phyloP scores from a whole-genome alignment of 208 protist species.

The Angomonas deanei region DNA sequence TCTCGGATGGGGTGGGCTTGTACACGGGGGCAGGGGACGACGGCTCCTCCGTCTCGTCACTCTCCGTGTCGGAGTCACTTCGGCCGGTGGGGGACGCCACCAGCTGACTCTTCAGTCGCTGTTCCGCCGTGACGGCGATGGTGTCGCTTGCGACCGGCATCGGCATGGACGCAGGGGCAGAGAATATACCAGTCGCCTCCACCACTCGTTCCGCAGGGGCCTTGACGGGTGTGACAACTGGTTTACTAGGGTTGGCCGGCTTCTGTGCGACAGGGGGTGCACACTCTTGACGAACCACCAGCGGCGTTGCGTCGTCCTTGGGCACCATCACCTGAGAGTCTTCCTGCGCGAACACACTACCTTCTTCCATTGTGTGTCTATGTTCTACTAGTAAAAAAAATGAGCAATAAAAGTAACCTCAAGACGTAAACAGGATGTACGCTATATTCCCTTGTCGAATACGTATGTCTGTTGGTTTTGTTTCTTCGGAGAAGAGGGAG shows the following conservation, averaged over 20 bases:
- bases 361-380: conserved; percentile 22
- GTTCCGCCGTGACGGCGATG: conserved; percentile 4
- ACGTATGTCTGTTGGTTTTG: no score
- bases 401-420: conserved; percentile 4
- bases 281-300: neutral
- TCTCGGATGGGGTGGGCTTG: neutral
- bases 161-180: neutral
- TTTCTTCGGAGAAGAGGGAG: neutral
- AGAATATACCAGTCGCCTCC: neutral
- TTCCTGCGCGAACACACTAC: conserved; percentile 15
- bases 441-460: no score
- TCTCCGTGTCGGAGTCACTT: conserved; percentile 51
- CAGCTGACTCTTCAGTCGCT: conserved; percentile 33
- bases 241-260: neutral
- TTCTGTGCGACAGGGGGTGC: neutral
- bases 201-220: neutral
- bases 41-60: neutral
- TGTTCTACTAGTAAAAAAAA: neutral
- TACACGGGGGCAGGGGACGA: neutral
- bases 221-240: neutral
- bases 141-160: conserved; percentile 7
- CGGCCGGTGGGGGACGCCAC: conserved; percentile 30
- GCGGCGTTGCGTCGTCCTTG: neutral
- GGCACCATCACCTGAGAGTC: neutral
- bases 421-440: conserved; percentile 1